A percentile compares a stretch with the other conserved stretches of the same genome.
Conservation (phyloP, 1,139 yeast genomes). For the Geotrichum klebahnii region DNA sequence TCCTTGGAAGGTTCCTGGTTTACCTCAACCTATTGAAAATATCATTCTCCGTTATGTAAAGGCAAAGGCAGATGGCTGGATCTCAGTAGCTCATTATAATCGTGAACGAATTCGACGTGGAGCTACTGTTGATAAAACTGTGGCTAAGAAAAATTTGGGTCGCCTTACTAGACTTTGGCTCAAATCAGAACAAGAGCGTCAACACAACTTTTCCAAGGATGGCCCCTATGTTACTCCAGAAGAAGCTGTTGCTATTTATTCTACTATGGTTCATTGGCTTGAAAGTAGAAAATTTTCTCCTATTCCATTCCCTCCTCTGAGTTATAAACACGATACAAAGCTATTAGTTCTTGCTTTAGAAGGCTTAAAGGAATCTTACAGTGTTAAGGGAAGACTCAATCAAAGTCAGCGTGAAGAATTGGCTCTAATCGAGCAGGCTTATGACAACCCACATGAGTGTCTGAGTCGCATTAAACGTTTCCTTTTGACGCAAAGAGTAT, state of each 20-base stretch:
- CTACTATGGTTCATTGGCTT: conserved; percentile 90
- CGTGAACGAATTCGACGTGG: conserved; percentile 86
- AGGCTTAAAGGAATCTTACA: conserved; percentile 74
- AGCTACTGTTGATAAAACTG: conserved; percentile 88
- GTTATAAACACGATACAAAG: conserved; percentile 91
- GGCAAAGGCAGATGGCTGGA: conserved; percentile 97
- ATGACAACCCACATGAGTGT: conserved; percentile 93
- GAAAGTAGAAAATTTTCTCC: conserved; percentile 80
- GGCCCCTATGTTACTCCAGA: conserved; percentile 86
- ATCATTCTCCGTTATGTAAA: conserved; percentile 85
- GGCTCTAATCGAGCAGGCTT: conserved; percentile 91
- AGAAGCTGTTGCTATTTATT: conserved; percentile 82
- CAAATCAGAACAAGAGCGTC: conserved; percentile 87
- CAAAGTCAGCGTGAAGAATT: conserved; percentile 87
- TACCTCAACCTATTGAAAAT: conserved; percentile 84
- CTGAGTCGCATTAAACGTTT: conserved; percentile 78
- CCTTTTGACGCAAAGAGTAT: conserved; percentile 81
- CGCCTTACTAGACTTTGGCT: conserved; percentile 89
- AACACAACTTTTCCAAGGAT: conserved; percentile 68
- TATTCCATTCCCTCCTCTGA: conserved; percentile 88
- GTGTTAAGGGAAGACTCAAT: conserved; percentile 78
- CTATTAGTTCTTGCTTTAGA: conserved; percentile 84
- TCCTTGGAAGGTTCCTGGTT: conserved; percentile 97
- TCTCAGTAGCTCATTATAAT: conserved; percentile 86
- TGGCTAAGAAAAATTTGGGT: conserved; percentile 88